These are phyloP conservation scores for Calonectria pseudoreteaudii DNA, from an alignment of 2,329 filamentous ascomycete species.

Conservation along the genomic window DNA sequence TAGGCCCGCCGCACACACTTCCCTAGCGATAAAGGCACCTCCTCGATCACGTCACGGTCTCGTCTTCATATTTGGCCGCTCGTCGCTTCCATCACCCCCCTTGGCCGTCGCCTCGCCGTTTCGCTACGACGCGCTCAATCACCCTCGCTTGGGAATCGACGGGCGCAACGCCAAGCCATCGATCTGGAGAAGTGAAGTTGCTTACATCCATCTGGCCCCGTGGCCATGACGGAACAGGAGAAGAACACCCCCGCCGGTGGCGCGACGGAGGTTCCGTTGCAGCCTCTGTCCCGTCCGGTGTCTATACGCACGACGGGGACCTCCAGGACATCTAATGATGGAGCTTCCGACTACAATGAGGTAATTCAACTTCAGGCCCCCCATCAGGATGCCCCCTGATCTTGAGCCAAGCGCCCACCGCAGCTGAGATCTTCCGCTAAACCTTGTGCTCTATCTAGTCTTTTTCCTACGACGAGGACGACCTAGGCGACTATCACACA, in stretches of 20 bases:
- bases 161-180: constrained; percentile 22
- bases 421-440: constrained; percentile 1
- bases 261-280: constrained; percentile 32
- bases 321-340: constrained; percentile 29
- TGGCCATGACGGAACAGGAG: constrained; percentile 48
- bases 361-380: constrained; percentile 26
- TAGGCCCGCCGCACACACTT: background rate
- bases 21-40: background rate
- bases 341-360: constrained; percentile 43
- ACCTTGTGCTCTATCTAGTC: constrained; percentile 37
- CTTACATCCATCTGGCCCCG: constrained; percentile 35
- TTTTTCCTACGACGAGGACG: constrained; percentile 55
- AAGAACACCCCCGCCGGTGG: constrained; percentile 39
- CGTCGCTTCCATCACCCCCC: background rate
- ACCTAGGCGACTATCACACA: constrained; percentile 45
- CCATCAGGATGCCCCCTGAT: background rate
- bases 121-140: constrained; percentile 11
- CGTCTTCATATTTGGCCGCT: background rate
- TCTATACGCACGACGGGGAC: constrained; percentile 11
- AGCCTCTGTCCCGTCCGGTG: constrained; percentile 28
- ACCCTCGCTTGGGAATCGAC: constrained; percentile 14
- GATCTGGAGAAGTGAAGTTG: constrained; percentile 37
- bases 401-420: background rate
- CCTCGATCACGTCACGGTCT: background rate
- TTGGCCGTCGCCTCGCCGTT: background rate